phyloP scores from a whole-genome alignment of 257 asterid genomes.

The Petunia axillaris region DNA sequence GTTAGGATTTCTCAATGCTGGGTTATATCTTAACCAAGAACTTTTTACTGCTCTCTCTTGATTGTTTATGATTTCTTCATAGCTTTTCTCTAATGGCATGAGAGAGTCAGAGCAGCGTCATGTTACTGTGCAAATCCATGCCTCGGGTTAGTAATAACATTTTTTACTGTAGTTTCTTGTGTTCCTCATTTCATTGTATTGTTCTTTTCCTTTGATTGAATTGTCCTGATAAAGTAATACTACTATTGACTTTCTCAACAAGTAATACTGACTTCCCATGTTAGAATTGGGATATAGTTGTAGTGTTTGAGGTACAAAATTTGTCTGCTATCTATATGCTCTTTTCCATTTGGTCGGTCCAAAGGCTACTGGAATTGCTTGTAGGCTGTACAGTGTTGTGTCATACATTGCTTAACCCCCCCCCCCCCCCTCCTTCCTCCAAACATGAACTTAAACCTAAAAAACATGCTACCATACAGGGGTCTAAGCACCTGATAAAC shows the following conservation, averaged over 20 bases:
- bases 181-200: conserved; percentile 8
- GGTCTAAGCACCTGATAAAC: neutral
- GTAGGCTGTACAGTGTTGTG: neutral
- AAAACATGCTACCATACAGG: neutral
- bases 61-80: conserved; percentile 19
- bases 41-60: neutral
- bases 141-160: conserved; percentile 62
- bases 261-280: neutral
- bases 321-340: neutral
- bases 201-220: neutral
- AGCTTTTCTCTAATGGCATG: conserved; percentile 84
- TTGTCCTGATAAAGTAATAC: neutral
- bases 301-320: neutral
- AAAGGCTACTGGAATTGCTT: neutral
- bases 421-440: neutral
- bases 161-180: conserved; percentile 4
- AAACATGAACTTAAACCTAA: neutral
- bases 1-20: conserved; percentile 36
- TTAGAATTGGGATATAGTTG: neutral
- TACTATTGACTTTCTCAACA: neutral
- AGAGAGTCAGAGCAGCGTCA: conserved; percentile 71
- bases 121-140: conserved; percentile 63
- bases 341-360: conserved; percentile 3
- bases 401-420: neutral
- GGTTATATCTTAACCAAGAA: neutral